Percentiles rank a stretch among this genome's conserved stretches.
Evolutionary conservation across 306 rosid species (phyloP).

Genomic region (Rubus parviflorus): DNA sequence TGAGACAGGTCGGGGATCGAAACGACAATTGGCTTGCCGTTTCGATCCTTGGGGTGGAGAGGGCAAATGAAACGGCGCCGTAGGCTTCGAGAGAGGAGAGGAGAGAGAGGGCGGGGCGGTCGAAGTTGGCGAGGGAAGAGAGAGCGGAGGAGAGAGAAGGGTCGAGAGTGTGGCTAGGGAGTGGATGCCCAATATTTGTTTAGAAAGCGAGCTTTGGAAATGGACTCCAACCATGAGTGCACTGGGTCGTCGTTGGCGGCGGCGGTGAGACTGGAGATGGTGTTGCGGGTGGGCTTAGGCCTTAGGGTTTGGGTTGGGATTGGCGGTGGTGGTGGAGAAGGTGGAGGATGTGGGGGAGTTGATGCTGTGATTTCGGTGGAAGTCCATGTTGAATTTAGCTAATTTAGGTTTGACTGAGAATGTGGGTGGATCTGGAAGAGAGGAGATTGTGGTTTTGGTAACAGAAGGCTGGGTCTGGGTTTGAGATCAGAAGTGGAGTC

Average conservation of each 20-base stretch:
- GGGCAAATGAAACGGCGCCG: slow-evolving; percentile 52
- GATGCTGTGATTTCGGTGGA: slow-evolving; percentile 37
- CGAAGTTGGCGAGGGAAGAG: slow-evolving; percentile 82
- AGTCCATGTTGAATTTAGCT: slow-evolving; percentile 43
- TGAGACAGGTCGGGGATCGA: slow-evolving; percentile 83
- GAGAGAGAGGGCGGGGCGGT: slow-evolving; percentile 95
- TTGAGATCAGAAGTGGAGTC: neutral
- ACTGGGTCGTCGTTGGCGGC: slow-evolving; percentile 58
- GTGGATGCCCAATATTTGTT: no score
- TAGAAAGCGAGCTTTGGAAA: slow-evolving; percentile 89
- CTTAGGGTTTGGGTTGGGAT: slow-evolving; percentile 18
- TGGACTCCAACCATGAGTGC: slow-evolving; percentile 97
- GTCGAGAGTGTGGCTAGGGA: slow-evolving; percentile 58
- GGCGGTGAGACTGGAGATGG: slow-evolving; percentile 8
- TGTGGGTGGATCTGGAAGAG: neutral
- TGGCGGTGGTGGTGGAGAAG: slow-evolving; percentile 20
- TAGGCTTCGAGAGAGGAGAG: slow-evolving; percentile 71
- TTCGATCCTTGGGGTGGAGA: slow-evolving; percentile 59
- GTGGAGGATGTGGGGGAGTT: slow-evolving; percentile 38
- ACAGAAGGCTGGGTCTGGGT: neutral
- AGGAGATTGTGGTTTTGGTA: neutral
- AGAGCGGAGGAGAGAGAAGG: slow-evolving; percentile 35
- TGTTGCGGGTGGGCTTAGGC: slow-evolving; percentile 7
- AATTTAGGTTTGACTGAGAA: neutral
- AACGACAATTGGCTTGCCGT: slow-evolving; percentile 75